Conservation (phyloP, 2,329 filamentous ascomycete genomes). For the Xylaria sp. region DNA sequence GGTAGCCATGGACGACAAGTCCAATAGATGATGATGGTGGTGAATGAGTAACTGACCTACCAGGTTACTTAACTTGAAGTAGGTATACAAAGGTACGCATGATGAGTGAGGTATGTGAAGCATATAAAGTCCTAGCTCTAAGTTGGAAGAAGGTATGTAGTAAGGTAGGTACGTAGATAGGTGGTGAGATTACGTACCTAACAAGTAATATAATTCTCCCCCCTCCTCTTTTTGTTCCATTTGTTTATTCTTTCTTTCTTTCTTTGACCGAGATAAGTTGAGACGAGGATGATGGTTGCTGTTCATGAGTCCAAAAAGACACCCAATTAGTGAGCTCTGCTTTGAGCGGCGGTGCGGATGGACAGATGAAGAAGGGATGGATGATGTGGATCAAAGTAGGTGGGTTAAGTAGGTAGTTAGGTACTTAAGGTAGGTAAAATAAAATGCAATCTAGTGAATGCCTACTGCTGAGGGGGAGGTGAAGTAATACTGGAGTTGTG, state of each 20-base stretch:
- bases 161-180: neutral
- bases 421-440: no score
- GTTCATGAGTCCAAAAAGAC: neutral
- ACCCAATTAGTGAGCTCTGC: neutral
- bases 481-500: no score
- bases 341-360: neutral
- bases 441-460: no score
- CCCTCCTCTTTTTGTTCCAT: neutral
- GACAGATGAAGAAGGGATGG: no score
- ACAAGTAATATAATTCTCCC: neutral
- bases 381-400: no score
- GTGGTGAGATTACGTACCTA: neutral
- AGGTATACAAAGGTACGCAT: neutral
- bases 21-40: no score
- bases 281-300: neutral
- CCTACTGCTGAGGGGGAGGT: no score
- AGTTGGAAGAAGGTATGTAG: neutral
- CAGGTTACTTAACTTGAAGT: no score
- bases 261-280: neutral
- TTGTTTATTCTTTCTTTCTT: neutral
- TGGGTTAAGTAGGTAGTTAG: no score
- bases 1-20: neutral
- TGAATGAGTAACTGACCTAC: no score
- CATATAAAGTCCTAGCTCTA: neutral
- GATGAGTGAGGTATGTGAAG: neutral